Base-by-base conservation (phyloP, 2,329 filamentous ascomycete genomes). In the Colletotrichum tropicale region DNA sequence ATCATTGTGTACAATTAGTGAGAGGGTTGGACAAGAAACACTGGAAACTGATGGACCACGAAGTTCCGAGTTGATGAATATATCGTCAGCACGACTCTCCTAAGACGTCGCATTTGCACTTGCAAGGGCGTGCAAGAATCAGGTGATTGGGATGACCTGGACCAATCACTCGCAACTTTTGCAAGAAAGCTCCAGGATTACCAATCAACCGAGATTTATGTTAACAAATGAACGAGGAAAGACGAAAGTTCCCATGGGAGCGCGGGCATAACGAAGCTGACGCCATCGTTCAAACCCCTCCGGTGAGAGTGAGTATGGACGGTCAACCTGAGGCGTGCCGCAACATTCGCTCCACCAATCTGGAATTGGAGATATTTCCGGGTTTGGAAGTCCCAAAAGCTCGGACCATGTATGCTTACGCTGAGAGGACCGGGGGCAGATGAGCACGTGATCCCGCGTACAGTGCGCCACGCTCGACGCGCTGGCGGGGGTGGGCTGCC, bases 381-480 rank as follows among this genome's bases (percentile, higher is more conserved):
- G 10, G 16, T 16, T 30, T 8, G 8, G 58, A 24, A 30, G 13
- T 16, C 13, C 6, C 8, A 5, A 12, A n/a, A 34, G 69, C 73
- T 67, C 73, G 26, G 36, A 16, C 61, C 72, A 62, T 1, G 0
- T 3, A 1, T 1, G 7, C n/a, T 66, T 48, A 71, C 60, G 34
- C 8, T 52, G 66, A 12, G 10, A 21, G 0, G 28, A 60, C 15
- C 2, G 13, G 10, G 13, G 10, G 55, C 55, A 62, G 61, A 66
- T 28, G 52, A 56, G 18, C 73, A 75, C 43, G 73, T 75, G 73
- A 72, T 55, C 69, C 71, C 73, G 73, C 73, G 73, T 72, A 24
- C 48, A 56, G 56, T 64, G 61, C 56, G 15, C 56, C 62, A 18
- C 73, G 69, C 55, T 43, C n/a, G 13, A 34, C 26, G 69, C 43